Evolutionary conservation across 768 basidiomycete genomes (phyloP).

Genomic region (Lactarius akahatsu): DNA sequence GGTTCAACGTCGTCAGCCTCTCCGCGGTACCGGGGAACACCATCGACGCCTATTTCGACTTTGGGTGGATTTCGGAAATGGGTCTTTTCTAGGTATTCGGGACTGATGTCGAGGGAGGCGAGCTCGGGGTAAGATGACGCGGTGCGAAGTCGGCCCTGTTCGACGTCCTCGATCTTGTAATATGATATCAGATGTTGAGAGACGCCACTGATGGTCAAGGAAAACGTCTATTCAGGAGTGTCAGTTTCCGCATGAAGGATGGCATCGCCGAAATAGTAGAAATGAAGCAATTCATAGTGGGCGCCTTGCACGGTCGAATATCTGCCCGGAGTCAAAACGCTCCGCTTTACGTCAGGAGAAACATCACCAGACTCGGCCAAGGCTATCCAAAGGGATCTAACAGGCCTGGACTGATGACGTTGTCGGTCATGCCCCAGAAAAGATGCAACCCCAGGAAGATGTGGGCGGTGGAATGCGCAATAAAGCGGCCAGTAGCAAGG

Average conservation of each 20-base stretch:
- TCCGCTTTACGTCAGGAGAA: slow-evolving; percentile 17
- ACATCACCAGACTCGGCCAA: slow-evolving; percentile 15
- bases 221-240: slow-evolving; percentile 68
- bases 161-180: slow-evolving; percentile 90
- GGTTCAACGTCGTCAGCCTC: slow-evolving; percentile 66
- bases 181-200: slow-evolving; percentile 94
- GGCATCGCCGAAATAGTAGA: slow-evolving; percentile 4
- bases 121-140: slow-evolving; percentile 90
- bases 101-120: slow-evolving; percentile 79
- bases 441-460: neutral
- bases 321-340: neutral
- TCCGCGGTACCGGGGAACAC: slow-evolving; percentile 76
- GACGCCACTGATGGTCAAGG: slow-evolving; percentile 78
- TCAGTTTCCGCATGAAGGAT: slow-evolving; percentile 20
- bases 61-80: slow-evolving; percentile 91
- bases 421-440: neutral
- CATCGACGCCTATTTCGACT: slow-evolving; percentile 83
- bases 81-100: slow-evolving; percentile 84
- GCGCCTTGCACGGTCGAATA: slow-evolving; percentile 1
- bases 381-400: slow-evolving; percentile 11
- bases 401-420: slow-evolving; percentile 16
- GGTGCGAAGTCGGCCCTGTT: slow-evolving; percentile 80
- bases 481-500: neutral
- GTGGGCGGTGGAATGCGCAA: neutral
- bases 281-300: slow-evolving; percentile 5